A percentile compares a stretch with the other conserved stretches of the same genome.
These are phyloP conservation scores for Trametes punicea DNA, from an alignment of 768 basidiomycete genomes.

Conservation along the genomic window DNA sequence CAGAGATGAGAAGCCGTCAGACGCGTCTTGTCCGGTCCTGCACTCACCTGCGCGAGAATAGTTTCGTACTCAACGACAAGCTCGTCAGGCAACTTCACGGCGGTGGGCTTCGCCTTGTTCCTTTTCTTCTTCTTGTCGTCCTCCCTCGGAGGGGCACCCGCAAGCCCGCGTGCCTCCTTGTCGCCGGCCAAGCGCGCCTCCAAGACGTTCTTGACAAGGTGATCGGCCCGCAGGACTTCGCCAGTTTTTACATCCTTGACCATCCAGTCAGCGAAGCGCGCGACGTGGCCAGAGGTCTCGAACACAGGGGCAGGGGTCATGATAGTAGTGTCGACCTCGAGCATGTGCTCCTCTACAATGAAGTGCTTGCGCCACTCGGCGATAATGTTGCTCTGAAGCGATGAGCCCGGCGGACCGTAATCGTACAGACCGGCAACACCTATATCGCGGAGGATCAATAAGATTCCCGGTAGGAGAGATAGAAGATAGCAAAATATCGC, in stretches of 20 bases:
- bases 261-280: slow-evolving; percentile 99
- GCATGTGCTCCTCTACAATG: slow-evolving; percentile 97
- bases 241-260: slow-evolving; percentile 94
- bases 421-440: slow-evolving; percentile 98
- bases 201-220: slow-evolving; percentile 89
- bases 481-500: neutral
- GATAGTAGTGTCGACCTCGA: slow-evolving; percentile 96
- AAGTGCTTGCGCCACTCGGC: slow-evolving; percentile 97
- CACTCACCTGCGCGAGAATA: slow-evolving; percentile 80
- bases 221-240: slow-evolving; percentile 95
- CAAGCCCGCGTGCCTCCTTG: slow-evolving; percentile 79
- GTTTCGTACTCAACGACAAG: slow-evolving; percentile 74
- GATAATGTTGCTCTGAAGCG: slow-evolving; percentile 95
- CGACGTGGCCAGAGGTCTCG: slow-evolving; percentile 96
- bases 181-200: slow-evolving; percentile 89
- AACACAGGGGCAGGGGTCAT: slow-evolving; percentile 96
- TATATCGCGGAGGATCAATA: slow-evolving; percentile 29
- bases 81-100: slow-evolving; percentile 71
- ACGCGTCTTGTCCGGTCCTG: neutral
- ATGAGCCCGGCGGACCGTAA: slow-evolving; percentile 94
- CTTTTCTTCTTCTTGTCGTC: slow-evolving; percentile 60
- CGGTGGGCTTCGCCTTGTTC: slow-evolving; percentile 70
- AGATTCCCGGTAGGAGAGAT: neutral
- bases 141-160: slow-evolving; percentile 48
- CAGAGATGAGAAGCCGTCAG: slow-evolving; percentile 3